Evolutionary conservation across 1,284 basidiomycete genomes (phyloP), one percentile per base, ranked within the genome.

Genomic region (Jaminaea rosea): DNA sequence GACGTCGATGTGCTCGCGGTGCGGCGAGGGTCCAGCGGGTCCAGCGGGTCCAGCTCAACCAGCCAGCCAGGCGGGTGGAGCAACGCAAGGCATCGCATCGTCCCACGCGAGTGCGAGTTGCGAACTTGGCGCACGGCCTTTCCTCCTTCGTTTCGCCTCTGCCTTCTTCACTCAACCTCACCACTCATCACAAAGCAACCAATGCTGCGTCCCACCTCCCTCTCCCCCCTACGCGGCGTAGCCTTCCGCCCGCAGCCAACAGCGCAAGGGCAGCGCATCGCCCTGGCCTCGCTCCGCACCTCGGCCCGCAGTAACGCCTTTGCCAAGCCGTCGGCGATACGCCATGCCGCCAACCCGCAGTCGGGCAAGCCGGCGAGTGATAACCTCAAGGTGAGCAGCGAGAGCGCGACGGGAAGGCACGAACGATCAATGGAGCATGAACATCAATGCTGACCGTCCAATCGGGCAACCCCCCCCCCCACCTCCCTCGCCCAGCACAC

Each of bases 121-220:
- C n/a, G n/a, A n/a, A n/a, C 29, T 31, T 31, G 29, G 15, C 29
- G 29, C 29, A 8, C 9, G 8, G 15, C 8, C 29, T 31, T 15
- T 31, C 29, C 29, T 15, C 15, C 29, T 8, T 31, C 15, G 29
- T 31, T 8, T 15, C 29, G 15, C 29, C 15, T 31, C 29, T 15
- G 15, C 29, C 29, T 15, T 8, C 29, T 15, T 31, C 29, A 31
- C 29, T 15, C n/a, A n/a, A n/a, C n/a, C n/a, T n/a, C n/a, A n/a
- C n/a, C n/a, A n/a, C n/a, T n/a, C n/a, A n/a, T n/a, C n/a, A n/a
- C n/a, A n/a, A n/a, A 31, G 15, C 29, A 31, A 31, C 9, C 29
- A 8, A 31, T 31, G 29, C 29, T 31, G 9, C 29, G 29, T 31
- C 29, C 29, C 29, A 92, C 76, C 90, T 87, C 7, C 37, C 15